These are phyloP conservation scores for Coniochaeta prunicola DNA, from an alignment of 2,329 filamentous ascomycete genomes.

Conservation along the genomic window DNA sequence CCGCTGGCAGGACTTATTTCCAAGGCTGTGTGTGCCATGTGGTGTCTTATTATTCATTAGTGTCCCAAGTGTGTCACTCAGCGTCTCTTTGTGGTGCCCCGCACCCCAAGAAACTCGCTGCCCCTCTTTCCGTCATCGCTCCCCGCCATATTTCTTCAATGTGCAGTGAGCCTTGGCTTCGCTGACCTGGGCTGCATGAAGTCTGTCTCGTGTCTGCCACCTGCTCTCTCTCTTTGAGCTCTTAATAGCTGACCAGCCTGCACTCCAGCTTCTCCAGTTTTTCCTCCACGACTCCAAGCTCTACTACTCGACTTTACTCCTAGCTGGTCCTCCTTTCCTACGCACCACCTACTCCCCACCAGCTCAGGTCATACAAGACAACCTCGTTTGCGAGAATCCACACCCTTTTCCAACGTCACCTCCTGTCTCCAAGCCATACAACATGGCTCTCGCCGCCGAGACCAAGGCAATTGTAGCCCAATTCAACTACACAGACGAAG, in stretches of 20 bases:
- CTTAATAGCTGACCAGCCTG: slow-evolving; percentile 18
- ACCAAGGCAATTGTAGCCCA: slow-evolving; percentile 73
- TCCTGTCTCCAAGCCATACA: slow-evolving; percentile 47
- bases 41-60: neutral
- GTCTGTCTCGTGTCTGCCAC: slow-evolving; percentile 7
- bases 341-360: slow-evolving; percentile 33
- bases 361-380: slow-evolving; percentile 27
- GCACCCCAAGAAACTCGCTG: neutral
- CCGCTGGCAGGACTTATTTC: slow-evolving; percentile 3
- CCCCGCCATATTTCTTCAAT: neutral
- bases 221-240: slow-evolving; percentile 9
- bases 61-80: neutral
- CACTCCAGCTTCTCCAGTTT: slow-evolving; percentile 41
- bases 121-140: slow-evolving; percentile 2
- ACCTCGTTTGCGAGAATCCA: slow-evolving; percentile 45
- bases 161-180: neutral
- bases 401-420: slow-evolving; percentile 45
- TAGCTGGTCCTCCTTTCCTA: slow-evolving; percentile 21
- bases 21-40: slow-evolving; percentile 6
- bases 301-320: slow-evolving; percentile 25
- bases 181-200: slow-evolving; percentile 7
- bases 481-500: slow-evolving; percentile 75
- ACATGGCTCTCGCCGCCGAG: slow-evolving; percentile 60
- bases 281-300: slow-evolving; percentile 43
- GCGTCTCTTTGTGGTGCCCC: neutral